Evolutionary conservation across 2,329 filamentous ascomycete species (phyloP).

Genomic region (Cladosporium sp.): DNA sequence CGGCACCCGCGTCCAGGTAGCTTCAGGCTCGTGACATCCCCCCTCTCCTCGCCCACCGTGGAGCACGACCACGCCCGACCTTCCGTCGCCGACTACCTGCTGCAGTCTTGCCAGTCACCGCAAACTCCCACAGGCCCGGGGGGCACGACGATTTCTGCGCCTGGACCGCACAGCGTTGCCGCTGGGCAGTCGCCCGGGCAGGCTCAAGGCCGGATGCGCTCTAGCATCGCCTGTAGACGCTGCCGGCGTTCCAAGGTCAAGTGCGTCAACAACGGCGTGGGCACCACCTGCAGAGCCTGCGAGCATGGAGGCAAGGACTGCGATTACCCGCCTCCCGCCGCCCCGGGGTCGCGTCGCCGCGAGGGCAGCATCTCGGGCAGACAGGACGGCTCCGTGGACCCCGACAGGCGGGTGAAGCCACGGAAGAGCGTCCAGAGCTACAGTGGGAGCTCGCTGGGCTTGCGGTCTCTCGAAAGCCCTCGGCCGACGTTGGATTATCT

Average conservation of each 20-base stretch:
- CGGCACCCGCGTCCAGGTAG: not conserved
- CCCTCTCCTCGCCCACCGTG: conserved; percentile 3
- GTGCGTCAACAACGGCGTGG: conserved; percentile 71
- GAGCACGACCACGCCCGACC: conserved; percentile 2
- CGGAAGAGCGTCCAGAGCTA: conserved; percentile 35
- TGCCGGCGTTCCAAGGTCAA: conserved; percentile 81
- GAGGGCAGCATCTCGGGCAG: conserved; percentile 20
- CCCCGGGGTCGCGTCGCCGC: conserved; percentile 29
- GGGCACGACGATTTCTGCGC: conserved; percentile 8
- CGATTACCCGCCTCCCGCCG: conserved; percentile 55
- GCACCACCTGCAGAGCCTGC: conserved; percentile 68
- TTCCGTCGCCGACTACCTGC: conserved; percentile 18
- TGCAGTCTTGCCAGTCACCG: conserved; percentile 15
- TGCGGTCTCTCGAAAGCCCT: conserved; percentile 38
- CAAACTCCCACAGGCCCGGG: conserved; percentile 10
- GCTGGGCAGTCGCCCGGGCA: conserved; percentile 27
- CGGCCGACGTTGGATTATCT: conserved; percentile 51
- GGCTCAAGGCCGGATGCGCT: conserved; percentile 52
- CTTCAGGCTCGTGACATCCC: not conserved
- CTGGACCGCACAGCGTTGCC: conserved; percentile 10
- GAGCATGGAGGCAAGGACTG: conserved; percentile 66
- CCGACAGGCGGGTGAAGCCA: conserved; percentile 27
- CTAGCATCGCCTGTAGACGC: conserved; percentile 69
- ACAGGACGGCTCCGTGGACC: conserved; percentile 15
- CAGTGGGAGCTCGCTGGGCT: conserved; percentile 29